phyloP scores from a whole-genome alignment of 169 alveolate genomes.

The Babesia bigemina region DNA sequence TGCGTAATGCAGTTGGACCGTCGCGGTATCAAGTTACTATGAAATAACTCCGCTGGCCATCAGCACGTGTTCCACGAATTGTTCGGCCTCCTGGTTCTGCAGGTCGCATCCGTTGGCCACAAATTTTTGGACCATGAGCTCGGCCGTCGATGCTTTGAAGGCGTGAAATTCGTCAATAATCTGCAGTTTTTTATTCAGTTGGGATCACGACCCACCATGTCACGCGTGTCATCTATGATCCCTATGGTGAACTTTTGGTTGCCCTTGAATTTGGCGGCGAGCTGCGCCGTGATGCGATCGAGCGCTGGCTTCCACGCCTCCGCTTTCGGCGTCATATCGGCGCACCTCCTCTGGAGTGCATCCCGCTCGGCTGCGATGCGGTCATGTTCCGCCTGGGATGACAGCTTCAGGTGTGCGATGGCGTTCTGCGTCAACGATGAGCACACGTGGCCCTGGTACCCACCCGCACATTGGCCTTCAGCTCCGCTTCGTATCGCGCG shows the following conservation, averaged over 20 bases:
- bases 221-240: conserved; percentile 16
- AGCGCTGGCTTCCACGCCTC: neutral
- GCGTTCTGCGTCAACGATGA: conserved; percentile 10
- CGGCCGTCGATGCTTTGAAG: conserved; percentile 8
- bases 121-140: conserved; percentile 21
- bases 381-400: conserved; percentile 20
- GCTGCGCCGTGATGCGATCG: conserved; percentile 22
- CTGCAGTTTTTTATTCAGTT: neutral
- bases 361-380: conserved; percentile 26
- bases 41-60: neutral
- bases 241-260: conserved; percentile 30
- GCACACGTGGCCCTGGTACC: neutral
- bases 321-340: neutral
- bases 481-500: conserved; percentile 54
- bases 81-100: conserved; percentile 15
- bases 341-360: conserved; percentile 25
- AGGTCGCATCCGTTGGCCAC: conserved; percentile 19
- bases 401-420: conserved; percentile 23
- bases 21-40: conserved; percentile 2
- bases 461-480: conserved; percentile 54
- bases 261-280: conserved; percentile 17
- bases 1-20: conserved; percentile 8
- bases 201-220: conserved; percentile 2
- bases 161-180: conserved; percentile 8
- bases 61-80: conserved; percentile 9